Evolutionary conservation across 2,329 filamentous ascomycete species (phyloP).

Genomic region (Colletotrichum aenigma): DNA sequence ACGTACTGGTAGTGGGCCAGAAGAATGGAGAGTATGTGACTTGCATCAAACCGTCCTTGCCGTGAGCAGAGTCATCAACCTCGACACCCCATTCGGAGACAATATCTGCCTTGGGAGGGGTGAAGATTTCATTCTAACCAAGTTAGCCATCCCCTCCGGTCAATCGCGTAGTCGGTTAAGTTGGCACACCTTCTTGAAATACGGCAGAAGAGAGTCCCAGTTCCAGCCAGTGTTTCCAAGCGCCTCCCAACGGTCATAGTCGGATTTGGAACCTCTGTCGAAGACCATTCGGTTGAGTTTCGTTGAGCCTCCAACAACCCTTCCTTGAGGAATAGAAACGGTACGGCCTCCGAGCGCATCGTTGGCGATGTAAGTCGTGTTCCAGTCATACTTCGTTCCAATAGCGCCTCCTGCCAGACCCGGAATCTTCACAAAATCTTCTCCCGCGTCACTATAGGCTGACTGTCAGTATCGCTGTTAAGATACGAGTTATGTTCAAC

Average conservation of each 20-base stretch:
- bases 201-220: constrained; percentile 36
- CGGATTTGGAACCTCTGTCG: constrained; percentile 28
- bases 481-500: neutral
- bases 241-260: constrained; percentile 39
- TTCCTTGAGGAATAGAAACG: constrained; percentile 5
- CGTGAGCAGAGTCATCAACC: constrained; percentile 28
- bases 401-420: constrained; percentile 26
- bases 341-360: constrained; percentile 8
- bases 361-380: constrained; percentile 21
- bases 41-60: constrained; percentile 28
- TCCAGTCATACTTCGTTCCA: constrained; percentile 31
- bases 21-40: constrained; percentile 33
- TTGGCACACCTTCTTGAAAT: constrained; percentile 31
- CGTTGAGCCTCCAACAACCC: constrained; percentile 31
- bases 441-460: constrained; percentile 9
- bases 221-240: constrained; percentile 41
- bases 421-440: constrained; percentile 28
- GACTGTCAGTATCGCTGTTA: neutral
- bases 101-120: constrained; percentile 27
- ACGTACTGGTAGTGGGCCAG: constrained; percentile 29
- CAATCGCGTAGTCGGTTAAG: neutral
- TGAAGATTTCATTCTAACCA: constrained; percentile 20
- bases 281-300: constrained; percentile 35
- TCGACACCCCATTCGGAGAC: constrained; percentile 29
- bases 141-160: neutral